Conservation (phyloP, 768 basidiomycete genomes). For the Panaeolus cyanescens region DNA sequence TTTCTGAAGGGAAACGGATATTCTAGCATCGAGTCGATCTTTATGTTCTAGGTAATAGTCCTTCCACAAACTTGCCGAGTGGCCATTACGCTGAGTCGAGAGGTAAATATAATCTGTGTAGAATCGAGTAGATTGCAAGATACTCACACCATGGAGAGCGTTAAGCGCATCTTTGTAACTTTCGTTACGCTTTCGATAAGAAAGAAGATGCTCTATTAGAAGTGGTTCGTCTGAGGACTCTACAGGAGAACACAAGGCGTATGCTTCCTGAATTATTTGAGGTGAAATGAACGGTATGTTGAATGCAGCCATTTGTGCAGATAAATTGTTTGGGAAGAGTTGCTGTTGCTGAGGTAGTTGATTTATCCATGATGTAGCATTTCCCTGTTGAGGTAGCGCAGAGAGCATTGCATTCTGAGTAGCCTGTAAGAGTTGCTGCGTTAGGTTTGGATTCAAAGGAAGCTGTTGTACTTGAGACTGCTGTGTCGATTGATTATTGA, state of each 20-base stretch:
- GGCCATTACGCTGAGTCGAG: conserved; percentile 42
- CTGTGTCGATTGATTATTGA: conserved; percentile 8
- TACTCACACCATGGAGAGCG: conserved; percentile 61
- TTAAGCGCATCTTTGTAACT: conserved; percentile 71
- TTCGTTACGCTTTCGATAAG: conserved; percentile 39
- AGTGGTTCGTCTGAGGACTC: conserved; percentile 58
- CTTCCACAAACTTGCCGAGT: conserved; percentile 71
- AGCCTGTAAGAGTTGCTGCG: neutral
- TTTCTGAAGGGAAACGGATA: conserved; percentile 35
- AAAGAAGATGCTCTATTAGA: conserved; percentile 52
- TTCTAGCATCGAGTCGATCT: conserved; percentile 54
- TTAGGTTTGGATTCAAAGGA: conserved; percentile 8
- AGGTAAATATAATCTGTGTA: conserved; percentile 18
- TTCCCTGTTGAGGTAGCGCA: conserved; percentile 4
- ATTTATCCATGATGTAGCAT: conserved; percentile 30
- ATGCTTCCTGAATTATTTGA: conserved; percentile 59
- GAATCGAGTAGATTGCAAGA: conserved; percentile 1
- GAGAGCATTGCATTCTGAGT: neutral
- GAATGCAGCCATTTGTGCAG: conserved; percentile 33
- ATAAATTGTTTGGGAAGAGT: conserved; percentile 14
- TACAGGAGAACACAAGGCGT: conserved; percentile 54
- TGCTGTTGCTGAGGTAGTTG: conserved; percentile 32
- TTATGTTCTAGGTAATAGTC: conserved; percentile 79
- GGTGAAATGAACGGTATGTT: conserved; percentile 47
- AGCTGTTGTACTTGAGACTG: conserved; percentile 19